A percentile compares a stretch with the other conserved stretches of the same genome.
Evolutionary conservation across 1,284 basidiomycete genomes (phyloP).

Genomic region (Polyporus tsugae): DNA sequence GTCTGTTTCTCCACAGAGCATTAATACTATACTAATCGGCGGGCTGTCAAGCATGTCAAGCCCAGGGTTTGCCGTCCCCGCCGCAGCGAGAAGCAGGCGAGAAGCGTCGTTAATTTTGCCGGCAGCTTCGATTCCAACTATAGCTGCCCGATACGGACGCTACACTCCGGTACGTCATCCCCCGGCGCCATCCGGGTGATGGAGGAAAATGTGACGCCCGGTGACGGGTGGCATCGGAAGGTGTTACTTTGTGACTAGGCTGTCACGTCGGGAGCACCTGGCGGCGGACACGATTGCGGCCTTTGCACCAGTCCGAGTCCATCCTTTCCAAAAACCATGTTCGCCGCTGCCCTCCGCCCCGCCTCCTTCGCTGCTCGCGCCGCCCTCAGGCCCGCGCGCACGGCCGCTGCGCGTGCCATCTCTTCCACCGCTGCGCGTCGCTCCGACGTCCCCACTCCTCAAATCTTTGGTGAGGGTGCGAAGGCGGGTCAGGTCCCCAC

Average conservation of each 20-base stretch:
- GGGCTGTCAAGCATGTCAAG: conserved; percentile 2
- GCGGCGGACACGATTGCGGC: conserved; percentile 8
- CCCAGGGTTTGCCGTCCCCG: background rate
- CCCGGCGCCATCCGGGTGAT: conserved; percentile 26
- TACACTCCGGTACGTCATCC: conserved; percentile 27
- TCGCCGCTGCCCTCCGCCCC: conserved; percentile 53
- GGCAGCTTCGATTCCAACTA: conserved; percentile 33
- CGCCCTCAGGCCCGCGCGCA: conserved; percentile 37
- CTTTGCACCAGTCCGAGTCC: conserved; percentile 10
- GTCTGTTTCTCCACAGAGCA: conserved; percentile 5
- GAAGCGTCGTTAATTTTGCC: conserved; percentile 7
- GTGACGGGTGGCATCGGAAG: background rate
- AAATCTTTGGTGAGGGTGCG: conserved; percentile 78
- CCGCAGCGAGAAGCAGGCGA: conserved; percentile 8
- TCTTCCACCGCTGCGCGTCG: conserved; percentile 60
- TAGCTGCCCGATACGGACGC: conserved; percentile 25
- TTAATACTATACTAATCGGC: no score
- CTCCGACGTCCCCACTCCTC: conserved; percentile 67
- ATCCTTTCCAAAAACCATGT: conserved; percentile 47
- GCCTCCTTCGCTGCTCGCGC: conserved; percentile 45
- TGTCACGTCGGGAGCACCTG: conserved; percentile 27
- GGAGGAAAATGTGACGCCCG: background rate
- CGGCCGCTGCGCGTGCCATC: conserved; percentile 56
- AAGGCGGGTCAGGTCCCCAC: conserved; percentile 84
- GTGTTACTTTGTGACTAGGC: conserved; percentile 19